These are phyloP conservation scores for Pyrenula massariospora DNA, from an alignment of 495 filamentous ascomycete species.

Conservation along the genomic window DNA sequence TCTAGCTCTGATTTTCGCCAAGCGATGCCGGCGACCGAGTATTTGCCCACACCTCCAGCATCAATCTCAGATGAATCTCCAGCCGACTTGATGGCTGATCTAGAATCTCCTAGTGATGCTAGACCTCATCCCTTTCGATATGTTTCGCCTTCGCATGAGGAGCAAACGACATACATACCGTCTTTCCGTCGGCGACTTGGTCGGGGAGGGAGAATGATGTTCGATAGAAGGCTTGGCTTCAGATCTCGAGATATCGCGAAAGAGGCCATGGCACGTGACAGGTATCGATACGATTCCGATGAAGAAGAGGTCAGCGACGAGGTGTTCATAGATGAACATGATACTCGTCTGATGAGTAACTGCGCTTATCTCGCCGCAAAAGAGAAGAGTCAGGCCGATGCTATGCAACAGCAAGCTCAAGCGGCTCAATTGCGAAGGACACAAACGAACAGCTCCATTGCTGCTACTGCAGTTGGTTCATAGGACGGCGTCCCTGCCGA, in stretches of 20 bases:
- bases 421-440: neutral
- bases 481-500: neutral
- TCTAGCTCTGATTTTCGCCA: conserved; percentile 50
- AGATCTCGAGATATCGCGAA: conserved; percentile 12
- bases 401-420: neutral
- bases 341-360: neutral
- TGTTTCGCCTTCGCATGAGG: conserved; percentile 27
- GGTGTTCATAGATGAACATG: neutral
- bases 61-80: conserved; percentile 57
- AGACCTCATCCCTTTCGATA: conserved; percentile 34
- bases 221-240: conserved; percentile 54
- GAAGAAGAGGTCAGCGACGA: conserved; percentile 27
- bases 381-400: neutral
- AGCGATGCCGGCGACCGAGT: conserved; percentile 57
- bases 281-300: conserved; percentile 71
- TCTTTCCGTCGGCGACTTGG: conserved; percentile 61
- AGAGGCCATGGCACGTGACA: conserved; percentile 8
- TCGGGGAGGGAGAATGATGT: conserved; percentile 66
- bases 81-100: conserved; percentile 27
- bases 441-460: neutral
- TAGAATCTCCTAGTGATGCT: conserved; percentile 22
- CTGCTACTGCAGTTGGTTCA: neutral
- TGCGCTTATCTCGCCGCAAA: neutral
- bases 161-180: conserved; percentile 29
- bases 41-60: conserved; percentile 77